Percentiles rank a stretch among this genome's conserved stretches.
phyloP scores from a whole-genome alignment of 805 yeast species.

The Kodamaea kakaduensis region DNA sequence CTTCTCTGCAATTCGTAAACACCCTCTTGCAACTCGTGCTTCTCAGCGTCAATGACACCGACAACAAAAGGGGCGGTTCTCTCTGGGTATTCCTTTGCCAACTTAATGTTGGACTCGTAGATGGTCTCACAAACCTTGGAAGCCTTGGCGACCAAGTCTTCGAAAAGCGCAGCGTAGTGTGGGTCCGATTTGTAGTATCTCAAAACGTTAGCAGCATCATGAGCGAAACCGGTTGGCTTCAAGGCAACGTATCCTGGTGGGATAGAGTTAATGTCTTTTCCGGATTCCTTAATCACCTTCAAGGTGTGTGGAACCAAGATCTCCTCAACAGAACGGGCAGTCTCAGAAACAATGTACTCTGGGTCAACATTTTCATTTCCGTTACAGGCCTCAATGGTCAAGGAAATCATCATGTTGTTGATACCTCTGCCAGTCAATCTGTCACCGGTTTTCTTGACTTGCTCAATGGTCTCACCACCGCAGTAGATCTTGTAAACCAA shows the following conservation, averaged over 20 bases:
- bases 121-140: conserved; percentile 56
- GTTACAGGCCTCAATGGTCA: conserved; percentile 89
- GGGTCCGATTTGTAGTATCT: conserved; percentile 51
- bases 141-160: conserved; percentile 62
- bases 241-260: conserved; percentile 92
- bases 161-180: conserved; percentile 42
- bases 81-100: conserved; percentile 51
- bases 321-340: conserved; percentile 61
- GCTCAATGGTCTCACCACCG: conserved; percentile 77
- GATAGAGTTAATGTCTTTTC: conserved; percentile 55
- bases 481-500: conserved; percentile 81
- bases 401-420: conserved; percentile 91
- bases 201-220: conserved; percentile 71
- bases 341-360: conserved; percentile 55
- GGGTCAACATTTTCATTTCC: conserved; percentile 65
- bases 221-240: conserved; percentile 87
- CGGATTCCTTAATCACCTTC: conserved; percentile 45
- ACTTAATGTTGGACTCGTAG: conserved; percentile 46
- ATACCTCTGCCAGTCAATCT: conserved; percentile 69
- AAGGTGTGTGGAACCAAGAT: conserved; percentile 72
- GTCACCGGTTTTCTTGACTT: conserved; percentile 69
- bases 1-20: conserved; percentile 87
- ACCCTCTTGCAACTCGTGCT: conserved; percentile 81
- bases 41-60: conserved; percentile 88
- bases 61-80: conserved; percentile 71